Conservation (phyloP, 2,329 filamentous ascomycete species). For the Dothistroma septosporum region DNA sequence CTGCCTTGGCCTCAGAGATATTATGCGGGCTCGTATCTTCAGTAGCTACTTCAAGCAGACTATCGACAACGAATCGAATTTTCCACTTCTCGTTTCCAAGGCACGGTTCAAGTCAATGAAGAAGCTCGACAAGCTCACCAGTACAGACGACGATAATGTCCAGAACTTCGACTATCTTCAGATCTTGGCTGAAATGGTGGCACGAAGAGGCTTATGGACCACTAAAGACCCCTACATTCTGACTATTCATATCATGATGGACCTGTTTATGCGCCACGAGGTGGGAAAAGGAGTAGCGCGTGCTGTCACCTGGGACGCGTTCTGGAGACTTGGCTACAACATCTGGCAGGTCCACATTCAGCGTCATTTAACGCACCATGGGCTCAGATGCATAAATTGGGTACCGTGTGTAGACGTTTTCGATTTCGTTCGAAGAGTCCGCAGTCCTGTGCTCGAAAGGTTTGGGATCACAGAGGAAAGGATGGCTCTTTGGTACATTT, state of each 20-base stretch:
- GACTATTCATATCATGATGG: background rate
- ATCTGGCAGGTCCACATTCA: background rate
- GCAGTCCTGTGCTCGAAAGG: background rate
- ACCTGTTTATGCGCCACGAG: background rate
- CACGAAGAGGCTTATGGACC: background rate
- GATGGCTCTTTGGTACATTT: background rate
- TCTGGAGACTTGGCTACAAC: background rate
- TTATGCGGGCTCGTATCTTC: too few species aligned
- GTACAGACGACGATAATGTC: background rate
- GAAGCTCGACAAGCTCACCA: background rate
- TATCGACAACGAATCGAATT: too few species aligned
- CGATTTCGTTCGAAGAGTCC: background rate
- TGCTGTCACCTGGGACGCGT: background rate
- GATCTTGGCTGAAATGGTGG: background rate
- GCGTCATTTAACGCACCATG: background rate
- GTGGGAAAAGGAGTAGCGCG: background rate
- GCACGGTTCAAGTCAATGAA: background rate
- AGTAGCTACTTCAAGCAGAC: too few species aligned
- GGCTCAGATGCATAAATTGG: background rate
- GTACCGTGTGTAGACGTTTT: background rate
- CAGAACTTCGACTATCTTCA: background rate
- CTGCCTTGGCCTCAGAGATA: too few species aligned
- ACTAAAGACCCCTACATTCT: background rate
- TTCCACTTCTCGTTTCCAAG: too few species aligned
- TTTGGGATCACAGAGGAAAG: background rate